These are phyloP conservation scores for Chrysanthemum makinoi DNA, from an alignment of 129 eudicot species.

Conservation along the genomic window DNA sequence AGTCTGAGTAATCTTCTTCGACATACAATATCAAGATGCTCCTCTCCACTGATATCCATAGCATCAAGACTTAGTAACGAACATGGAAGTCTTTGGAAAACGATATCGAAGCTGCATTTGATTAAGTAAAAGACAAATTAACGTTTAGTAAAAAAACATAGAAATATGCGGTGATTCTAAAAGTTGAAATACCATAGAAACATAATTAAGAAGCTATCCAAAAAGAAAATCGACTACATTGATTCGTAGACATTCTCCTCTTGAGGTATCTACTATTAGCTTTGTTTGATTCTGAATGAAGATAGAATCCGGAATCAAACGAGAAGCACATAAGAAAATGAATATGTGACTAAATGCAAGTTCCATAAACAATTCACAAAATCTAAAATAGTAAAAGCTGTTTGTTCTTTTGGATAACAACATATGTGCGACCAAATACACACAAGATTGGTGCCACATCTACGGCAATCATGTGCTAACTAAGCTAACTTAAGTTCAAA, in stretches of 20 bases:
- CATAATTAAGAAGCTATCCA: conserved; percentile 16
- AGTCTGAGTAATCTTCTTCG: conserved; percentile 17
- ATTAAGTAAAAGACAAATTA: conserved; percentile 11
- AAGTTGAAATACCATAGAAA: conserved; percentile 7
- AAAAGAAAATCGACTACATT: too few relatives aligned
- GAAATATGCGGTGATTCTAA: too few relatives aligned
- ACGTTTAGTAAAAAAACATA: conserved; percentile 1
- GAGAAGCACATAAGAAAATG: conserved; percentile 10
- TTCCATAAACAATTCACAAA: too few relatives aligned
- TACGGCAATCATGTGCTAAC: too few relatives aligned
- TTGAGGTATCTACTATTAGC: conserved; percentile 84
- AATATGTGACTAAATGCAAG: background rate
- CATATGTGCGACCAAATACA: too few relatives aligned
- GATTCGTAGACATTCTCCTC: conserved; percentile 83
- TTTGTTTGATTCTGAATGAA: conserved; percentile 65
- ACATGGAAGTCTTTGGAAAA: conserved; percentile 78
- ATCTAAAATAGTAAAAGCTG: too few relatives aligned
- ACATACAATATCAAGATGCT: conserved; percentile 88
- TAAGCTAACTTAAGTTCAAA: too few relatives aligned
- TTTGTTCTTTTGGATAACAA: too few relatives aligned
- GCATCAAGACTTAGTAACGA: conserved; percentile 87
- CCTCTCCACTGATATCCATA: conserved; percentile 95
- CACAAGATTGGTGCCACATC: too few relatives aligned
- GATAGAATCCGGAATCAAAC: conserved; percentile 53
- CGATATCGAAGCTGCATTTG: conserved; percentile 86